Evolutionary conservation across 2,329 filamentous ascomycete species (phyloP).

Genomic region (Microsporum canis): DNA sequence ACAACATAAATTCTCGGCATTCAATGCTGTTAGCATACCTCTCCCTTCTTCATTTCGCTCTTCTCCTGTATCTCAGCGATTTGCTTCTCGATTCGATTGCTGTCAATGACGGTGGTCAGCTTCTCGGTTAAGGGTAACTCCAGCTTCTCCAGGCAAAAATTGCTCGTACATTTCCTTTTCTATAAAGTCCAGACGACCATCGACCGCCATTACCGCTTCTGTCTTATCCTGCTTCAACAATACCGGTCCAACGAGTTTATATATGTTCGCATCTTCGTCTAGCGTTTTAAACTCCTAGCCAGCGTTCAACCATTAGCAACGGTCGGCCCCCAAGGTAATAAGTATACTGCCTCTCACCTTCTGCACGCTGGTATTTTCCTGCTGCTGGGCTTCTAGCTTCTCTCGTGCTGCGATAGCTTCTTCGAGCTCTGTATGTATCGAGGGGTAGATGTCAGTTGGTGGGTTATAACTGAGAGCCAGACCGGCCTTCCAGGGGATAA

Average conservation of each 20-base stretch:
- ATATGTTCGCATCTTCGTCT: constrained; percentile 75
- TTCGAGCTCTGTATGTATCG: constrained; percentile 57
- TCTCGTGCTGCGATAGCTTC: constrained; percentile 66
- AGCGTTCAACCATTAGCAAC: neutral
- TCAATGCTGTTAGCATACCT: constrained; percentile 37
- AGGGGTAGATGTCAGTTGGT: neutral
- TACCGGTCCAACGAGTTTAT: constrained; percentile 89
- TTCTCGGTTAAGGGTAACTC: neutral
- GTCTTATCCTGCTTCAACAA: constrained; percentile 86
- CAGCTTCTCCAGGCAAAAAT: neutral
- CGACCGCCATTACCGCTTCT: constrained; percentile 83
- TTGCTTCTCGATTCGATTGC: constrained; percentile 55
- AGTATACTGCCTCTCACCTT: constrained; percentile 43
- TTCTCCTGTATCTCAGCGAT: constrained; percentile 54
- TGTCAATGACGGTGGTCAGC: constrained; percentile 22
- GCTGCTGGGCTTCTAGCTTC: constrained; percentile 81
- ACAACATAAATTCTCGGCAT: neutral
- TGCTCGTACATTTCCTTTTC: constrained; percentile 75
- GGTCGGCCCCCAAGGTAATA: neutral
- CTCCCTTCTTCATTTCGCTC: constrained; percentile 53
- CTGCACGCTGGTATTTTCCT: constrained; percentile 83
- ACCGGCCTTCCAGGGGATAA: neutral
- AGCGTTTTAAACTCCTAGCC: constrained; percentile 68
- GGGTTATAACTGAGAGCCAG: neutral
- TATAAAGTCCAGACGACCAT: constrained; percentile 84